Percentiles rank a stretch among this genome's conserved stretches.
Evolutionary conservation across 805 yeast genomes (phyloP).

Genomic region (Wickerhamia fluorescens): DNA sequence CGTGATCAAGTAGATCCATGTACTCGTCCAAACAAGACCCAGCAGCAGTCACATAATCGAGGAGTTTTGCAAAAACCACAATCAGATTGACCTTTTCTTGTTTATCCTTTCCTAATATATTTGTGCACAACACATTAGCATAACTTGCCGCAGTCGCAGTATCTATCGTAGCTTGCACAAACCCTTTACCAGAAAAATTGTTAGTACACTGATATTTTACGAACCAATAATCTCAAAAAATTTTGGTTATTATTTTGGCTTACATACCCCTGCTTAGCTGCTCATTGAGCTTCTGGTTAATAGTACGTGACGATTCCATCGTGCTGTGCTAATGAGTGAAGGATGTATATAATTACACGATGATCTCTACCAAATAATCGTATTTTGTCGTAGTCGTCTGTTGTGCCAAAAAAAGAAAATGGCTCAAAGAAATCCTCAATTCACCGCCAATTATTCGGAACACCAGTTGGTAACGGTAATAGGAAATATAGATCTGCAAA

Average conservation of each 20-base stretch:
- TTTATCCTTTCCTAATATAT: conserved; percentile 40
- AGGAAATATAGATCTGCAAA: too few relatives aligned
- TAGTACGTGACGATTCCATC: conserved; percentile 36
- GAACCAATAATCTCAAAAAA: too few relatives aligned
- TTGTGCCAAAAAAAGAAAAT: too few relatives aligned
- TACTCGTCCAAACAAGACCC: conserved; percentile 34
- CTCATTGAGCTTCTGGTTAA: conserved; percentile 39
- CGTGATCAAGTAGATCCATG: conserved; percentile 29
- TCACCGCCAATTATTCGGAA: too few relatives aligned
- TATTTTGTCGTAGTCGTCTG: too few relatives aligned
- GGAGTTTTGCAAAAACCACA: conserved; percentile 45
- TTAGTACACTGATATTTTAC: too few relatives aligned
- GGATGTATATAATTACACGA: conserved; percentile 1
- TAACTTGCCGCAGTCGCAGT: conserved; percentile 25
- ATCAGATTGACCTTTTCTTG: conserved; percentile 48
- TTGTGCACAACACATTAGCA: conserved; percentile 30
- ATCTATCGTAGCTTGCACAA: too few relatives aligned
- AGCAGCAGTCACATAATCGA: conserved; percentile 36
- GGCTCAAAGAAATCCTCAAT: too few relatives aligned
- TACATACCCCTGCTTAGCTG: conserved; percentile 30
- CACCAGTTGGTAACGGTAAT: too few relatives aligned
- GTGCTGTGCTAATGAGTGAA: conserved; percentile 1
- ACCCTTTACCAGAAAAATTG: too few relatives aligned
- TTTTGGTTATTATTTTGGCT: too few relatives aligned
- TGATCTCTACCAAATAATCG: too few relatives aligned